Conservation (phyloP, 2,329 filamentous ascomycete species). For the Pestalotiopsis sp. region DNA sequence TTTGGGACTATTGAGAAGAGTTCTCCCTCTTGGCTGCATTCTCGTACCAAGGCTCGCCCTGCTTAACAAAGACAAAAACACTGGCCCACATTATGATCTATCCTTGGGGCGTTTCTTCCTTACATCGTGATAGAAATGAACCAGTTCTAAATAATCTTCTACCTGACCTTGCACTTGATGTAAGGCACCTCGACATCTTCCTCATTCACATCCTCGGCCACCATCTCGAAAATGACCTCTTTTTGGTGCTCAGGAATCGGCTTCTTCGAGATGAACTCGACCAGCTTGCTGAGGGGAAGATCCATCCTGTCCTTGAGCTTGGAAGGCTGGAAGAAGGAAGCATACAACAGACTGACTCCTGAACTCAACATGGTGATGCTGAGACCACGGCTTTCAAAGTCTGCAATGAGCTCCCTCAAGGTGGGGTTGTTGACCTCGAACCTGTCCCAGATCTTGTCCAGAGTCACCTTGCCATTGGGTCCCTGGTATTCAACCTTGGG, state of each 20-base stretch:
- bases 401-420: constrained; percentile 77
- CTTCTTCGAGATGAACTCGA: constrained; percentile 90
- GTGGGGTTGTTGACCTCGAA: constrained; percentile 90
- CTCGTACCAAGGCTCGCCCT: neutral
- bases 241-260: constrained; percentile 87
- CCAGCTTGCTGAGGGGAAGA: constrained; percentile 85
- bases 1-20: constrained; percentile 10
- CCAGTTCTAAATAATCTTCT: constrained; percentile 17
- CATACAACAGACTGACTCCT: constrained; percentile 93
- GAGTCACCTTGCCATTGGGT: constrained; percentile 74
- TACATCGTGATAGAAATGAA: neutral
- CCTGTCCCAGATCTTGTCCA: constrained; percentile 98
- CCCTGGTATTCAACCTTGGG: constrained; percentile 90
- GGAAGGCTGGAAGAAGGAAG: constrained; percentile 81
- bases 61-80: neutral
- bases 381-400: constrained; percentile 81
- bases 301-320: constrained; percentile 81
- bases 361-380: constrained; percentile 92
- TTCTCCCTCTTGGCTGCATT: neutral
- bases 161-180: constrained; percentile 79
- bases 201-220: constrained; percentile 82
- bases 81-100: neutral
- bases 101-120: neutral
- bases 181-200: constrained; percentile 98
- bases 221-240: constrained; percentile 96